Evolutionary conservation across 495 filamentous ascomycete species (phyloP).

Genomic region (Saxispiralis lemnorum): DNA sequence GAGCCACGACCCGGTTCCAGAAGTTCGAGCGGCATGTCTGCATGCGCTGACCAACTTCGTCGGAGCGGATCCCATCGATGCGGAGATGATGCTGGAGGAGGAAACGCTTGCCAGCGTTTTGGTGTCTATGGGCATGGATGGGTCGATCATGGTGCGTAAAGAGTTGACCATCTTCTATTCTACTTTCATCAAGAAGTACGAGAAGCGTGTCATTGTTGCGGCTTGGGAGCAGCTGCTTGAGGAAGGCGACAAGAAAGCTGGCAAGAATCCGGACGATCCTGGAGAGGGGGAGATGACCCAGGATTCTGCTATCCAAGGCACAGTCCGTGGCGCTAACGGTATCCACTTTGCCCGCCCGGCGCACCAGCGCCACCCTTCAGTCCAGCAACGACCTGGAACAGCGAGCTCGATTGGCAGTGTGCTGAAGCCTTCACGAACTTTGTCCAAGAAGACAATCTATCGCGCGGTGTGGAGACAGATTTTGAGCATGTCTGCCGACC

Average conservation of each 20-base stretch:
- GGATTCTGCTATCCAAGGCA: neutral
- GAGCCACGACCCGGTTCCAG: conserved; percentile 75
- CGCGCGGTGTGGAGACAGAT: conserved; percentile 87
- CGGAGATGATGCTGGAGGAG: conserved; percentile 78
- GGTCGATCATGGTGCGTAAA: conserved; percentile 78
- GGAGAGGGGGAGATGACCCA: neutral
- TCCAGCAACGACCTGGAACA: neutral
- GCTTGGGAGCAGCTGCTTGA: conserved; percentile 82
- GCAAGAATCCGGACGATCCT: conserved; percentile 1
- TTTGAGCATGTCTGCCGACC: conserved; percentile 76
- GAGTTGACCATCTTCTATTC: conserved; percentile 90
- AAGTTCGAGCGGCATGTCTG: conserved; percentile 83
- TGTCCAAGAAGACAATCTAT: conserved; percentile 77
- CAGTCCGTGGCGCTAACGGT: neutral
- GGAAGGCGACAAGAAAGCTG: conserved; percentile 45
- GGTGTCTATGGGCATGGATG: conserved; percentile 74
- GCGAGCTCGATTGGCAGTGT: too few relatives aligned
- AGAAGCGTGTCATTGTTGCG: conserved; percentile 78
- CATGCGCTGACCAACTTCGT: conserved; percentile 87
- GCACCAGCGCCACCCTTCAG: conserved; percentile 3
- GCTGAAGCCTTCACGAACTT: neutral
- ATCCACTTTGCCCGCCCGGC: neutral
- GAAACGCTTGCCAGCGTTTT: conserved; percentile 71
- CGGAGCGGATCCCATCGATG: conserved; percentile 40
- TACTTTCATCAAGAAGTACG: conserved; percentile 73